Conservation (phyloP, 805 yeast species). For the Sugiyamaella floridensis region DNA sequence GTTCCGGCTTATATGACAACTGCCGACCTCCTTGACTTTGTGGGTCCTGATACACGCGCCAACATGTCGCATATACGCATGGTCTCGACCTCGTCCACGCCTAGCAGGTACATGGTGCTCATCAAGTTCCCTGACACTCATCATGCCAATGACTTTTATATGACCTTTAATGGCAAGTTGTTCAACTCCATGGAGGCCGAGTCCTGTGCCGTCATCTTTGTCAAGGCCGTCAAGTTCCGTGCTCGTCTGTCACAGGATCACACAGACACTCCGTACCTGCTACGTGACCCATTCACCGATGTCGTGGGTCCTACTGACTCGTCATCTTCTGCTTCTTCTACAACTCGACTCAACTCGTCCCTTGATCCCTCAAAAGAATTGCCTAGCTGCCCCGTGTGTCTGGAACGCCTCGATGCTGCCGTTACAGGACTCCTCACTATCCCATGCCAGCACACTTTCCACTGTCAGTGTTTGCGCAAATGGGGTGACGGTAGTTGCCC, state of each 20-base stretch:
- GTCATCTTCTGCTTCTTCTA: background rate
- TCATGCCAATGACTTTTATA: conserved; percentile 58
- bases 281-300: conserved; percentile 66
- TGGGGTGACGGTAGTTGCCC: conserved; percentile 93
- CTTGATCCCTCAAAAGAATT: conserved; percentile 45
- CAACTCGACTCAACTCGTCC: conserved; percentile 6
- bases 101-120: conserved; percentile 67
- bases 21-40: conserved; percentile 72
- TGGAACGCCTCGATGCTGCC: conserved; percentile 78
- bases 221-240: conserved; percentile 51
- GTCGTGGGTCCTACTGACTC: background rate
- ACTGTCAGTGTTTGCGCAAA: conserved; percentile 76
- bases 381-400: conserved; percentile 90
- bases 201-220: conserved; percentile 65
- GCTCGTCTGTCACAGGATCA: conserved; percentile 19
- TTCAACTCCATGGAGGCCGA: conserved; percentile 90
- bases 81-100: conserved; percentile 49
- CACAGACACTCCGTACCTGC: conserved; percentile 52
- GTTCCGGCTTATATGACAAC: conserved; percentile 84
- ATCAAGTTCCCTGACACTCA: conserved; percentile 59
- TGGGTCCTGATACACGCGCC: conserved; percentile 54
- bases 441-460: conserved; percentile 90
- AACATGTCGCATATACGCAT: conserved; percentile 66
- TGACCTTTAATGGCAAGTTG: conserved; percentile 58
- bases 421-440: conserved; percentile 78